Base-by-base conservation (phyloP, 1,139 yeast genomes). In the Geotrichum macrosporum region DNA sequence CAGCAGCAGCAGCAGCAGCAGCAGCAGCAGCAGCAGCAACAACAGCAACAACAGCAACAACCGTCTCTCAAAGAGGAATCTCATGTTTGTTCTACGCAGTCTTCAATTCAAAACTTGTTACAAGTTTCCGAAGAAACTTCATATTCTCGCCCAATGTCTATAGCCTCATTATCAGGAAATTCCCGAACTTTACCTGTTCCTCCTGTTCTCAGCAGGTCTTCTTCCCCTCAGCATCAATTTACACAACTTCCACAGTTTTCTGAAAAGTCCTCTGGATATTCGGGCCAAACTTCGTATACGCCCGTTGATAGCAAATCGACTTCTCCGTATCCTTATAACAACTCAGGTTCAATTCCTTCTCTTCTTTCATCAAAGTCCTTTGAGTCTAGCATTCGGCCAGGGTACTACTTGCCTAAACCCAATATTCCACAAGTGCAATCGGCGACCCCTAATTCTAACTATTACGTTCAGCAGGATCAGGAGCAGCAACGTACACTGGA, bases 61-160 rank as follows among this genome's bases (percentile, higher is more conserved):
- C 41, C 5, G 13, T n/a, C n/a, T n/a, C n/a, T n/a, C n/a, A n/a
- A n/a, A n/a, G n/a, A n/a, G n/a, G n/a, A n/a, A n/a, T n/a, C 13
- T 10, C 41, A 21, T 4, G 22, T 42, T 18, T 40, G 32, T 6
- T 44, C 48, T 24, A 34, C 26, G 3, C 19, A 31, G 18, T 29
- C 50, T 35, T 41, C 50, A 8, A 46, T 50, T 32, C 50, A 46
- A 29, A 44, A 38, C 29, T 35, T 46, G 31, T 26, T 46, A 22
- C 52, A 46, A 24, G 41, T 48, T 9, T 24, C 46, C n/a, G 45
- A 43, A 15, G 48, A 50, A 13, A 10, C 42, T 13, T 33, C 35
- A 26, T 38, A 33, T 22, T 35, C 48, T 12, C 20, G 30, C 9
- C 42, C 45, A 6, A 18, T 41, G 30, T 41, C 49, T 4, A 41